A percentile compares a stretch with the other conserved stretches of the same genome.
Conservation (phyloP, 179 eudicot genomes). For the Camellia oleifera region DNA sequence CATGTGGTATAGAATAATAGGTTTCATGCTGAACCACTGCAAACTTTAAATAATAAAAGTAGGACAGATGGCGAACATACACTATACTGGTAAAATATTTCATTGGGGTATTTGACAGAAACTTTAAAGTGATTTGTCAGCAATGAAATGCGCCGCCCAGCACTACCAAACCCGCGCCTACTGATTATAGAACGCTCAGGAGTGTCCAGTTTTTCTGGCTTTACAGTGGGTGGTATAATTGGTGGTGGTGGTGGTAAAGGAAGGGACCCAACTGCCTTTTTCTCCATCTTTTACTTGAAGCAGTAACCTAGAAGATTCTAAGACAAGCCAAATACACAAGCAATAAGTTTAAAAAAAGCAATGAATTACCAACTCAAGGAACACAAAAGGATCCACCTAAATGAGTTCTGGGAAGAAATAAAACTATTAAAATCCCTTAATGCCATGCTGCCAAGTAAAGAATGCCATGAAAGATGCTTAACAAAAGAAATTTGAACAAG, state of each 20-base stretch:
- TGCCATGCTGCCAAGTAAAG: neutral
- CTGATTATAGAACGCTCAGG: constrained; percentile 43
- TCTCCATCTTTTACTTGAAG: constrained; percentile 23
- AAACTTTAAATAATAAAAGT: neutral
- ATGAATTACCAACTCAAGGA: neutral
- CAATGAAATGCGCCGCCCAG: constrained; percentile 51
- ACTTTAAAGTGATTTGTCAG: constrained; percentile 83
- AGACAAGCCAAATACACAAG: neutral
- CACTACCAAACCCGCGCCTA: constrained; percentile 71
- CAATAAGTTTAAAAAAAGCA: neutral
- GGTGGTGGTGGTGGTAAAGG: constrained; percentile 32
- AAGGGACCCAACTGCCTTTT: constrained; percentile 7
- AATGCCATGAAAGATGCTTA: neutral
- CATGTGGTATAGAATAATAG: constrained; percentile 22
- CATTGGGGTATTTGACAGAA: constrained; percentile 50
- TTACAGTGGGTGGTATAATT: constrained; percentile 26
- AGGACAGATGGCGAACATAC: constrained; percentile 36
- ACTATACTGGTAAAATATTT: constrained; percentile 73
- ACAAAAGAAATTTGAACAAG: neutral
- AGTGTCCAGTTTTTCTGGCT: constrained; percentile 35
- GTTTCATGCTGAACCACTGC: neutral
- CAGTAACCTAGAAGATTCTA: constrained; percentile 4
- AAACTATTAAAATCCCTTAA: neutral
- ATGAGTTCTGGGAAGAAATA: neutral
- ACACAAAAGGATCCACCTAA: neutral